A percentile compares a stretch with the other conserved stretches of the same genome.
Conservation (phyloP, 139 green algal species). For the Coelastrella sp. region DNA sequence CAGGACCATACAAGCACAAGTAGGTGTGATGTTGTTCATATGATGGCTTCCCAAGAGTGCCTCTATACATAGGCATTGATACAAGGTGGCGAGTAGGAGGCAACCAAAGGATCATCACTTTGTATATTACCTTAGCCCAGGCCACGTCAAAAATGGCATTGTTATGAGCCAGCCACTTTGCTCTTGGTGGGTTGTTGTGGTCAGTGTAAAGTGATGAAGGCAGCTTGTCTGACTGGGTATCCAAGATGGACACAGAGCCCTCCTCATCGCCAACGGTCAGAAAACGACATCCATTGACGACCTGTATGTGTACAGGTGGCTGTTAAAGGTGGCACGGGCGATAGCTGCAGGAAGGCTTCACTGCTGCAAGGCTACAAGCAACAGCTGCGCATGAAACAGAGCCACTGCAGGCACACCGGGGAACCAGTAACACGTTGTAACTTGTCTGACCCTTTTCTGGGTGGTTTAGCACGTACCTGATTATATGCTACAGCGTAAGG, state of each 20-base stretch:
- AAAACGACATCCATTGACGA: conserved; percentile 55
- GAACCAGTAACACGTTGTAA: too few relatives aligned
- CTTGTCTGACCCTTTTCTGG: too few relatives aligned
- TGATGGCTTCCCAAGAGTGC: too few relatives aligned
- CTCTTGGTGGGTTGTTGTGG: conserved; percentile 46
- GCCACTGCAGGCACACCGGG: too few relatives aligned
- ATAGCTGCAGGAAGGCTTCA: too few relatives aligned
- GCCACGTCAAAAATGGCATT: conserved; percentile 89
- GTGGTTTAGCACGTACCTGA: conserved; percentile 40
- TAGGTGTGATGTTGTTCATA: neutral
- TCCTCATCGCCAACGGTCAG: conserved; percentile 86
- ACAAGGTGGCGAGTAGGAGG: too few relatives aligned
- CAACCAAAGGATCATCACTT: too few relatives aligned
- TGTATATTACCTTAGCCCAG: conserved; percentile 70
- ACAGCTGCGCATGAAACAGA: too few relatives aligned
- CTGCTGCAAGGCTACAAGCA: neutral
- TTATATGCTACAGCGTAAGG: conserved; percentile 56
- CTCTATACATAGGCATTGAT: too few relatives aligned
- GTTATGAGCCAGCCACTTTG: conserved; percentile 78
- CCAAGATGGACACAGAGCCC: conserved; percentile 76
- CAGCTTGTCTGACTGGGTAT: conserved; percentile 55
- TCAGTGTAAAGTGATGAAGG: conserved; percentile 47
- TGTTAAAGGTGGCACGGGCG: neutral
- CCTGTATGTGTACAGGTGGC: conserved; percentile 21
- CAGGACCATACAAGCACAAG: neutral